Evolutionary conservation across 2,329 filamentous ascomycete species (phyloP), one percentile per base, ranked within the genome.

Genomic region (Fusarium heterosporum): DNA sequence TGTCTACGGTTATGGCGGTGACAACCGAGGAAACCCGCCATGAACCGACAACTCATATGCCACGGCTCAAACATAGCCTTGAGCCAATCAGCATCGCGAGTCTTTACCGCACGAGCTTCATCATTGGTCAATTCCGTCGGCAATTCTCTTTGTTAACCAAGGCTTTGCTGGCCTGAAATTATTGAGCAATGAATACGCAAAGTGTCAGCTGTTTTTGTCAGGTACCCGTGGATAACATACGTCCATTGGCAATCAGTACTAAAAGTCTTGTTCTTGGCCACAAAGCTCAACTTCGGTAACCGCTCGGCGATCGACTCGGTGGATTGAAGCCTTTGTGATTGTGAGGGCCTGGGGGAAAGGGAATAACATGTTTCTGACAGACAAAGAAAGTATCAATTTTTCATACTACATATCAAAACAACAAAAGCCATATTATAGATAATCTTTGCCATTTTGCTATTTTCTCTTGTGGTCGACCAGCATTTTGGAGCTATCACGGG

Each of bases 21-120:
- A 74, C 55, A 78, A 75, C 76, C 76, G 76, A 78, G 72, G 69
- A 70, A 75, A 78, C 72, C 76, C 76, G 76, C 64, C 50, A 56
- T 39, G 64, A 69, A 68, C 69, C 74, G 70, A 68, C 43, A 17
- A 26, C 22, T 17, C 2, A 48, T 65, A 39, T 60, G 46, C 64
- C 64, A 67, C 64, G 64, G 64, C 64, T 55, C 43, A 59, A 58
- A 43, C 19, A 17, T 2, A 5, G n/a, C 13, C 19, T 13, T 43
- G 10, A 9, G 14, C 70, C 61, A 72, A 66, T 69, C 63, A 68
- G 30, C 17, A 7, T 28, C 41, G 11, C 4, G 8, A 25, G 13
- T 49, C 32, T 47, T 51, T 54, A 19, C 68, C 64, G 62, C 51
- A 66, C 67, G 42, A 65, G 66, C 50, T 43, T 52, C 42, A 39